Evolutionary conservation across 1,284 basidiomycete species (phyloP).

Genomic region (Ganoderma boninense): DNA sequence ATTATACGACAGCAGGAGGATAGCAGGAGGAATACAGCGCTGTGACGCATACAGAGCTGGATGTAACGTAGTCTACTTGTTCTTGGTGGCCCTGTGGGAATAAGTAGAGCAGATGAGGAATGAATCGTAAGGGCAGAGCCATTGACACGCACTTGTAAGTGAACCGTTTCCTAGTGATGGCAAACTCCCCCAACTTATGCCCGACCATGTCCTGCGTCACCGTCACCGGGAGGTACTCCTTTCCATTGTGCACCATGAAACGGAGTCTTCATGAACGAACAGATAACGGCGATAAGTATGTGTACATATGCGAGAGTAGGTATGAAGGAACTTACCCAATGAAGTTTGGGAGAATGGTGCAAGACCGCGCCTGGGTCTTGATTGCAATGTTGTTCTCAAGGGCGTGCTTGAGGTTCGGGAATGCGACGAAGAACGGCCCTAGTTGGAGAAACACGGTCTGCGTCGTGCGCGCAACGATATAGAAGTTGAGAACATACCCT

Average conservation of each 20-base stretch:
- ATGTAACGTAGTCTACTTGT: constrained; percentile 33
- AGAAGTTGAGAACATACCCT: constrained; percentile 40
- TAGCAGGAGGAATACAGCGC: constrained; percentile 18
- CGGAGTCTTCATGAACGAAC: constrained; percentile 60
- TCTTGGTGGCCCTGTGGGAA: constrained; percentile 33
- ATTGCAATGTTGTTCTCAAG: constrained; percentile 87
- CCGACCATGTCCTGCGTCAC: constrained; percentile 99
- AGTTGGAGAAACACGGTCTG: background rate
- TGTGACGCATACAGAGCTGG: background rate
- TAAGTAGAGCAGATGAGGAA: background rate
- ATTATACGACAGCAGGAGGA: constrained; percentile 17
- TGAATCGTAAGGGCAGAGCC: background rate
- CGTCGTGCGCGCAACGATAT: background rate
- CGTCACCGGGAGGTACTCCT: constrained; percentile 86
- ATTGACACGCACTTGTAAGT: constrained; percentile 69
- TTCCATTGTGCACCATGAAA: constrained; percentile 96
- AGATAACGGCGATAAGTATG: too few species aligned
- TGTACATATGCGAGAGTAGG: background rate
- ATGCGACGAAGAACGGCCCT: constrained; percentile 97
- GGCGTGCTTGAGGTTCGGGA: constrained; percentile 90
- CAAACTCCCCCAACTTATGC: constrained; percentile 97
- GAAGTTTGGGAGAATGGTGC: constrained; percentile 95
- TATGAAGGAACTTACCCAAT: constrained; percentile 73
- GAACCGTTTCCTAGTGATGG: constrained; percentile 85
- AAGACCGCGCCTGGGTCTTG: constrained; percentile 88